Base-by-base conservation (phyloP, 2,329 filamentous ascomycete genomes). In the Hymenoscyphus repandus region DNA sequence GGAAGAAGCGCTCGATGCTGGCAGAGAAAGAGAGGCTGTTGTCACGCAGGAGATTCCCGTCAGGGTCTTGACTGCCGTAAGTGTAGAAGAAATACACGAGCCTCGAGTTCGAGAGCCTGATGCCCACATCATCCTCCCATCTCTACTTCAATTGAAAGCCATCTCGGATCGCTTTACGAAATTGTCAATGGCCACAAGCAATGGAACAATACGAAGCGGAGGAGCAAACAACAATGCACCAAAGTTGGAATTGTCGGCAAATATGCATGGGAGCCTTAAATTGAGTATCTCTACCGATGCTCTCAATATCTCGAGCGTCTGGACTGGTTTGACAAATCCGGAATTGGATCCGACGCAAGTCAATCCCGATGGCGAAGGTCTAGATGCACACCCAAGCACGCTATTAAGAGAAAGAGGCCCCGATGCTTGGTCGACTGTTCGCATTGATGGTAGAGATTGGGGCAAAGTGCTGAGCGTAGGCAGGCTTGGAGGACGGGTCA, bases 31-130 rank as follows among this genome's bases (percentile, higher is more conserved):
- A 60, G 91, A 96, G 68, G 95, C 93, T 56, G 79, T 95, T 61
- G 87, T 99, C 63, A 96, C 90, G 0, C 93, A 99, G 66, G 90
- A 97, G 69, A 87, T 99, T 36, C 93, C 93, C n/a, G 86, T 97
- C 39, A 85, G 91, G 15, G 90, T 99, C 1, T 79, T 99, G 9
- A 83, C 88, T 51, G 84, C 88, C 2, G 82, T 86, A 47, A 86
- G 82, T 0, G 90, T 97, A n/a, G 88, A 93, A 63, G 87, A 84
- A n/a, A 83, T 97, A 55, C 90, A 95, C 72, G 92, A 99, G 71
- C 93, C 93, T 12, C 83, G 85, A 54, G 90, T 91, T 52, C 85
- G 89, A 52, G 90, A 96, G 61, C 90, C 92, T 36, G 93, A 97
- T 63, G 91, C 96, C 2, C 88, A 97, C 70, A 95, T 99, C 64